Base-by-base conservation (phyloP, 352 stramenopile species). In the Phytophthora lateralis region DNA sequence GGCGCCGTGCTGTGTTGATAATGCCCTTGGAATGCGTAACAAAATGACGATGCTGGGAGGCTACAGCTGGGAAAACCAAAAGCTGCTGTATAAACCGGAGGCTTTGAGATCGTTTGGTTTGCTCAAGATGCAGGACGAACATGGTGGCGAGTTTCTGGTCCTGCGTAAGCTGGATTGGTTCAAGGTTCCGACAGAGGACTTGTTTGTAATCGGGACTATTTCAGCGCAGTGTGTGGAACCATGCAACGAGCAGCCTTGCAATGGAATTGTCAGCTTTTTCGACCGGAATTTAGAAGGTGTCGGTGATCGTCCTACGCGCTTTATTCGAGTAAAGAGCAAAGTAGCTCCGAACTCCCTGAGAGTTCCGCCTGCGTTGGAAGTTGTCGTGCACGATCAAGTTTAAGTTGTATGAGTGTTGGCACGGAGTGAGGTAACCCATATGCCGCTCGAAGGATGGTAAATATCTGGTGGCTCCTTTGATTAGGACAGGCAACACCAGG, bases 1-100 rank as follows among this genome's bases (percentile, higher is more conserved):
- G 2, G 34, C 34, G 6, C 32, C 37, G 5, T 70, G 60, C 20
- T 63, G 60, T 11, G 49, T 74, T 11, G 66, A 74, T 27, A 59
- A 46, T 9, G 44, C 46, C 14, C 15, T 63, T 3, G 53, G 37
- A 9, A 35, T 54, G 37, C 48, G 47, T 6, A 59, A 51, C 44
- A 67, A 69, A 43, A 60, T 70, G 54, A 32, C 57, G 7, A 53
- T 62, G 39, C 39, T 74, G 9, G 18, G 24, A 12, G 60, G 66
- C 12, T 74, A 74, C 45, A 10, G 8, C 27, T 32, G 27, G 27
- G 29, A 48, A 7, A 48, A 44, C 44, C 42, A 63, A 26, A 65
- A 55, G 2, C 35, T 73, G 1, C 55, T 48, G 10, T 73, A 70
- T 39, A 52, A 29, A 14, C 18, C 32, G 3, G 44, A 59, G 2